Percentiles rank a stretch among this genome's conserved stretches.
Conservation (phyloP, 345 rosid species). For the Euphorbia peplus region DNA sequence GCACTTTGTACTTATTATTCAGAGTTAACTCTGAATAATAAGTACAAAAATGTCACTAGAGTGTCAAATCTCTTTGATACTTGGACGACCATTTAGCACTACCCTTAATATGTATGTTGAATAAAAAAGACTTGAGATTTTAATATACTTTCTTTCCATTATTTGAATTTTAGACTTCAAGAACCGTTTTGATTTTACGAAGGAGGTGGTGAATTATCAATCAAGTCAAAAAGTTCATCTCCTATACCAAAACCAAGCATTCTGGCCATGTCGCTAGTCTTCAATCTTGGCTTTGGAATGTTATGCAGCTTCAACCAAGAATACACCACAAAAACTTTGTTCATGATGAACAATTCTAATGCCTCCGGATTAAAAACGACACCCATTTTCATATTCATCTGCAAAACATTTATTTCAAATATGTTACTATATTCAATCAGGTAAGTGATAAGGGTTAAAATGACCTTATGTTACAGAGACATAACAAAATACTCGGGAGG, state of each 20-base stretch:
- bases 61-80: too few species aligned
- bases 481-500: too few species aligned
- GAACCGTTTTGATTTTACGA: not conserved
- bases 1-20: too few species aligned
- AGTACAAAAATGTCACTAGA: too few species aligned
- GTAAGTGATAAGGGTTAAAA: too few species aligned
- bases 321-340: slow-evolving; percentile 63
- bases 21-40: too few species aligned
- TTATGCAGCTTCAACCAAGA: slow-evolving; percentile 62
- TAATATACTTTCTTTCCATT: too few species aligned
- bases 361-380: slow-evolving; percentile 91
- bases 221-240: slow-evolving; percentile 63
- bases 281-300: slow-evolving; percentile 60
- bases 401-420: slow-evolving; percentile 11
- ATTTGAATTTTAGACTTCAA: too few species aligned
- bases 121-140: too few species aligned
- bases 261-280: slow-evolving; percentile 81
- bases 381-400: slow-evolving; percentile 88
- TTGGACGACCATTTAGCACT: too few species aligned
- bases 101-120: too few species aligned
- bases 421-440: not conserved
- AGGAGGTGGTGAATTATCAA: slow-evolving; percentile 32
- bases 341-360: slow-evolving; percentile 70
- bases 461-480: too few species aligned
- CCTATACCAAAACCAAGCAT: slow-evolving; percentile 87